Evolutionary conservation across 495 filamentous ascomycete genomes (phyloP), one percentile per base, ranked within the genome.

Genomic region (Podospora bellae-mahoneyi): DNA sequence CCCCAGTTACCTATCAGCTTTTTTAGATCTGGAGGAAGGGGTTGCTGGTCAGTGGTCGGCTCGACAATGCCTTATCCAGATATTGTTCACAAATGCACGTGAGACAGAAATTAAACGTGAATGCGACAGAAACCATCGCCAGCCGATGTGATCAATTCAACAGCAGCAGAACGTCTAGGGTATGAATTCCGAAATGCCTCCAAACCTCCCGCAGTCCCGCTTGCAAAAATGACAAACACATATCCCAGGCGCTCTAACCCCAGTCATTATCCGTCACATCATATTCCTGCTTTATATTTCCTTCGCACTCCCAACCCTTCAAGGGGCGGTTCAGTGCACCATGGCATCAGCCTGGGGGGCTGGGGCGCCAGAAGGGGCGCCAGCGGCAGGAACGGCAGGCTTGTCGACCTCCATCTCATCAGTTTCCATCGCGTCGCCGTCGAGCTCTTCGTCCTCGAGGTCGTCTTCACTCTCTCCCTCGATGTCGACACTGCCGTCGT

Each of bases 401-500:
- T 75, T 70, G 61, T 78, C 92, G 20, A 95, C 91, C 65, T 94
- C 93, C 81, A 95, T 92, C 72, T 90, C 39, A 10, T 48, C 39
- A 10, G 39, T 48, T 16, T 48, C 39, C 39, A 48, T 48, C 5
- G 39, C 92, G 60, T 93, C 92, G 67, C 92, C 92, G 75, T 92
- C 92, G 32, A 88, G 91, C 28, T 91, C 66, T 63, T 96, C 92
- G 64, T 96, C 94, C 62, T 97, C 93, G 55, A 91, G 87, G 18
- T 92, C 93, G 69, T 87, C 89, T 71, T 84, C 82, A 30, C 89
- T 95, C 78, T 98, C 96, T 56, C 90, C 91, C 78, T 97, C 95
- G n/a, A 99, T 88, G 76, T 99, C 95, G 74, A 97, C 95, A 72
- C 91, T 94, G 66, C 91, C 94, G 56, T 91, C 94, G 55, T 97